Base-by-base conservation (phyloP, 1,284 basidiomycete species). In the Ustilago hordei region DNA sequence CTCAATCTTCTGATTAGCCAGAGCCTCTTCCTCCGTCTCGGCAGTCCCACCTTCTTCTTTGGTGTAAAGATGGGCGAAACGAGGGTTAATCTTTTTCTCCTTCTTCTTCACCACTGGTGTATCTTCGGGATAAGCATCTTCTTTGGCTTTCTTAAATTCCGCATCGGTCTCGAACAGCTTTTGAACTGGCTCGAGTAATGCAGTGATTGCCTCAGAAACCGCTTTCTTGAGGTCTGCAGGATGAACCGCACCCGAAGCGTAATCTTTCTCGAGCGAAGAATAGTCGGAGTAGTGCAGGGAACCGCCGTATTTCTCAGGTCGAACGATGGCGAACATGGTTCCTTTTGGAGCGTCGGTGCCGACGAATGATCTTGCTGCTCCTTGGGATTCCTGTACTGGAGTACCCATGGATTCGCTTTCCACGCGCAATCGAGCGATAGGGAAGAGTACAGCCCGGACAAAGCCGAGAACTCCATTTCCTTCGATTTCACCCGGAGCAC, bases 391-490 rank as follows among this genome's bases (percentile, higher is more conserved):
- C 23, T 38, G n/a, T 1, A 65, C 55, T 2, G 76, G 68, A 6
- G 70, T 75, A n/a, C 73, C 79, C 64, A 77, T 73, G 2, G 55
- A 47, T 11, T 61, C 61, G 15, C 60, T 50, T 54, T 86, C 84
- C n/a, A 61, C 48, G 8, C 84, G 56, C 50, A 86, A 64, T 3
- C 81, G 57, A 8, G 78, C 92, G 79, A 98, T 92, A 36, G 96
- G 96, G 83, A 98, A 92, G 63, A 98, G 87, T 35, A 98, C 97
- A 13, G 93, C 91, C 75, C 92, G 88, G 66, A 93, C 90, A 88
- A 99, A 99, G 1, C 94, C 90, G 6, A 99, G 90, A 0, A 99
- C 89, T 41, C 96, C 96, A 86, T 99, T 99, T 36, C 93, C 93
- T 57, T 91, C 90, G 39, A 92, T 88, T 82, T 93, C 95, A n/a